Percentiles rank a stretch among this genome's conserved stretches.
These are phyloP conservation scores for Stereocaulon alpinum DNA, from an alignment of 495 filamentous ascomycete species.

Conservation along the genomic window DNA sequence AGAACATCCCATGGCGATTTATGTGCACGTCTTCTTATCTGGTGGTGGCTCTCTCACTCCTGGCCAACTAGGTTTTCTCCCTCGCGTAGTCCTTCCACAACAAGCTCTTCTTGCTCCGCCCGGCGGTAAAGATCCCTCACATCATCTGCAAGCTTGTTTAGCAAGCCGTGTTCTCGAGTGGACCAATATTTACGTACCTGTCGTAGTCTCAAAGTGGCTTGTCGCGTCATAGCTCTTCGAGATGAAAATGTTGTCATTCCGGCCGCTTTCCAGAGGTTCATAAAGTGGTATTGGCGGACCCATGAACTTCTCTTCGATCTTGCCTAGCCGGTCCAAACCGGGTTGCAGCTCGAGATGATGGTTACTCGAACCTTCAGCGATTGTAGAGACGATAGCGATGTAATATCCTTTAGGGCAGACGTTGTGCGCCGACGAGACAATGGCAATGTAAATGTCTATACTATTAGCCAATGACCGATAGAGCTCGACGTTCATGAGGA, in stretches of 20 bases:
- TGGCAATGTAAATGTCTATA: constrained; percentile 92
- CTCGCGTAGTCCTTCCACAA: constrained; percentile 48
- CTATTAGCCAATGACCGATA: constrained; percentile 22
- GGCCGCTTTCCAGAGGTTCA: constrained; percentile 79
- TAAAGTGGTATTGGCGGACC: constrained; percentile 83
- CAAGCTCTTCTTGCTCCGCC: constrained; percentile 77
- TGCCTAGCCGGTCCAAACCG: constrained; percentile 85
- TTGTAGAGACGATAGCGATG: constrained; percentile 95
- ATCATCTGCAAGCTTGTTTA: constrained; percentile 54
- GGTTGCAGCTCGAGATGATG: constrained; percentile 91
- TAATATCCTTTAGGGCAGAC: constrained; percentile 99
- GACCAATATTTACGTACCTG: constrained; percentile 33
- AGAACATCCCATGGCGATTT: not conserved
- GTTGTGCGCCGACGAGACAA: constrained; percentile 92
- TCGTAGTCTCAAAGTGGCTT: constrained; percentile 93
- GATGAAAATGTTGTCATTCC: constrained; percentile 87
- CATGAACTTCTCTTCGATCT: constrained; percentile 97
- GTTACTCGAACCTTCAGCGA: constrained; percentile 84
- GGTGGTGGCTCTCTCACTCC: constrained; percentile 27
- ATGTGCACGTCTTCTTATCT: not conserved
- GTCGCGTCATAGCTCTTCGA: constrained; percentile 97
- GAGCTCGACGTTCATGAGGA: not conserved
- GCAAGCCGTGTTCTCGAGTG: not conserved
- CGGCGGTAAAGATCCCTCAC: constrained; percentile 88
- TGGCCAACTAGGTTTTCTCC: constrained; percentile 39